These are phyloP conservation scores for Penicillium nucicola DNA, from an alignment of 495 filamentous ascomycete genomes.

Conservation along the genomic window DNA sequence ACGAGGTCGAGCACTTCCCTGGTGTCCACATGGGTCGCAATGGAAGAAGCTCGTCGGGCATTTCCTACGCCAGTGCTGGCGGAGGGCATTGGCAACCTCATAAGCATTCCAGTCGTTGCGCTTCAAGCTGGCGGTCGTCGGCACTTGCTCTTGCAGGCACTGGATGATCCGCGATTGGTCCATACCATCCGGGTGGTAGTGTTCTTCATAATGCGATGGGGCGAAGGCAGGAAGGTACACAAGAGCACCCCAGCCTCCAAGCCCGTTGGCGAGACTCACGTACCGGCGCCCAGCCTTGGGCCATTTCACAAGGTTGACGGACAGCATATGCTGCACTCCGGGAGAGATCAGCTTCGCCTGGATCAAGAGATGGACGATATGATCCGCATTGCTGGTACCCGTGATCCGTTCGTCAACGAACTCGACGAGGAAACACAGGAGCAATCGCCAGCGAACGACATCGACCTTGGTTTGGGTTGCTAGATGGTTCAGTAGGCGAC, in stretches of 20 bases:
- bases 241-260: neutral
- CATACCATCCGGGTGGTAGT: neutral
- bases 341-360: neutral
- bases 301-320: neutral
- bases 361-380: neutral
- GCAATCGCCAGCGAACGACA: neutral
- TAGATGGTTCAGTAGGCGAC: neutral
- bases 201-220: neutral
- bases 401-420: neutral
- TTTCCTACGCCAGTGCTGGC: neutral
- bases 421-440: neutral
- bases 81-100: neutral
- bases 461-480: neutral
- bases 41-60: neutral
- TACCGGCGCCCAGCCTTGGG: neutral
- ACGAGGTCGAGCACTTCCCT: neutral
- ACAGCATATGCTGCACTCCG: neutral
- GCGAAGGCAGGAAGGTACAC: neutral
- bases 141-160: neutral
- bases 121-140: neutral
- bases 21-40: neutral
- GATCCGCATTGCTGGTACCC: neutral
- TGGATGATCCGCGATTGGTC: neutral
- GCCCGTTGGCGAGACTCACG: neutral
- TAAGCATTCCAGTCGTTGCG: neutral